phyloP scores from a whole-genome alignment of 2,329 filamentous ascomycete genomes.

The Arthrobotrys sinensis region DNA sequence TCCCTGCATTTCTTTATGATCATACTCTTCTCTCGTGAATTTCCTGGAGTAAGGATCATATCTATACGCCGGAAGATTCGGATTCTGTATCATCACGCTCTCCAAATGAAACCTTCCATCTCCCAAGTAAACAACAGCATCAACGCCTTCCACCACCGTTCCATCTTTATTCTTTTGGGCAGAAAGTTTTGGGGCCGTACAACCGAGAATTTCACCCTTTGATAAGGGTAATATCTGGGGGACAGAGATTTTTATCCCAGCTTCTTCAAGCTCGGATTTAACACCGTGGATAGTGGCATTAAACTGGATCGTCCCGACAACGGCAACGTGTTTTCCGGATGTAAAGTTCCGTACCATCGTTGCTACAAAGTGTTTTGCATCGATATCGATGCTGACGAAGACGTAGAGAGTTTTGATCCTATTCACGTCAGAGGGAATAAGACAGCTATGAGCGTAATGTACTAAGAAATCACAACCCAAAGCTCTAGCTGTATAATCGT shows the following conservation, averaged over 20 bases:
- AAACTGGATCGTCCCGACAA: slow-evolving; percentile 98
- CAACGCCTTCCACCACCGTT: slow-evolving; percentile 72
- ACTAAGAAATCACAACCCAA: slow-evolving; percentile 94
- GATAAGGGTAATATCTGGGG: slow-evolving; percentile 94
- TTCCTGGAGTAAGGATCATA: slow-evolving; percentile 97
- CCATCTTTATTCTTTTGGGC: slow-evolving; percentile 70
- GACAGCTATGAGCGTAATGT: slow-evolving; percentile 96
- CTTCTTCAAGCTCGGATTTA: slow-evolving; percentile 84
- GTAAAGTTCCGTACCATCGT: slow-evolving; percentile 91
- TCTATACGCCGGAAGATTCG: slow-evolving; percentile 87
- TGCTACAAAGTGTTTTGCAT: slow-evolving; percentile 86
- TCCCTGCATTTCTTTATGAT: slow-evolving; percentile 89
- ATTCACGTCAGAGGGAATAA: slow-evolving; percentile 96
- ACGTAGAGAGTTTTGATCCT: slow-evolving; percentile 98
- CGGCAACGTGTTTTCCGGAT: slow-evolving; percentile 85
- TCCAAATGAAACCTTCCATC: slow-evolving; percentile 97
- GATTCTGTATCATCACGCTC: slow-evolving; percentile 99
- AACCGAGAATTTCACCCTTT: slow-evolving; percentile 97
- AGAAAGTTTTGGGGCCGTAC: slow-evolving; percentile 84
- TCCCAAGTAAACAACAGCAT: slow-evolving; percentile 88
- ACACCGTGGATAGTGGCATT: slow-evolving; percentile 96
- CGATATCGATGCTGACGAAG: slow-evolving; percentile 97
- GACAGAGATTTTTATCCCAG: slow-evolving; percentile 78
- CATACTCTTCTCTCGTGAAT: slow-evolving; percentile 91
- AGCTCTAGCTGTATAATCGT: slow-evolving; percentile 95